A percentile compares a stretch with the other conserved stretches of the same genome.
These are phyloP conservation scores for Helotiales sp. DNA, from an alignment of 2,329 filamentous ascomycete genomes.

Conservation along the genomic window DNA sequence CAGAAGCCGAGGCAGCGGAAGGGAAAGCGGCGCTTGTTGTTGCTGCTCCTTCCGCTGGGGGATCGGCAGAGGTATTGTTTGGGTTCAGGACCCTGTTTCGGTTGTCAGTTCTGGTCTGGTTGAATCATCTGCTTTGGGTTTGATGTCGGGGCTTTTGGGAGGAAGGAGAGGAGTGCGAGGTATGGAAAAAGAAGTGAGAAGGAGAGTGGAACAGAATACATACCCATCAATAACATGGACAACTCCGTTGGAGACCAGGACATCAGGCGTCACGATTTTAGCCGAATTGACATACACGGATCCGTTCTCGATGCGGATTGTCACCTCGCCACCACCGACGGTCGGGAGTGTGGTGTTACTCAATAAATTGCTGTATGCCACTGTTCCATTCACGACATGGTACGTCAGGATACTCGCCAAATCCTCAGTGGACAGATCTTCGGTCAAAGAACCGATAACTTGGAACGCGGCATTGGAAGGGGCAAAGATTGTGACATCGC, in stretches of 20 bases:
- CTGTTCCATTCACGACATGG: constrained; percentile 34
- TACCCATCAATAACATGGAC: constrained; percentile 44
- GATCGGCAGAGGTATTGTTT: constrained; percentile 38
- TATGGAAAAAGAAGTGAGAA: neutral
- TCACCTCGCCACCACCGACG: constrained; percentile 30
- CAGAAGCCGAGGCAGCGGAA: constrained; percentile 48
- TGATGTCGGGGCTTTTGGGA: too few relatives aligned
- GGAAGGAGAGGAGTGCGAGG: neutral
- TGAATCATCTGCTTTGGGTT: neutral
- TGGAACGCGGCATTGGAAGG: constrained; percentile 37
- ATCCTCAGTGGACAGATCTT: constrained; percentile 24
- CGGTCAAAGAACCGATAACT: constrained; percentile 32
- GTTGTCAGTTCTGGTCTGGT: too few relatives aligned
- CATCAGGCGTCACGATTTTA: constrained; percentile 36
- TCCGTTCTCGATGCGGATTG: constrained; percentile 35
- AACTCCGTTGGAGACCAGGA: constrained; percentile 38
- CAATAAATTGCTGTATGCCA: constrained; percentile 32
- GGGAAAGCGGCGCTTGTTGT: constrained; percentile 54
- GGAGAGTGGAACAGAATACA: constrained; percentile 25
- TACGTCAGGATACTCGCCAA: constrained; percentile 33
- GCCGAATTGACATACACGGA: constrained; percentile 41
- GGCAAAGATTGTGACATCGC: constrained; percentile 51
- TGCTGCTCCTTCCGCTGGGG: constrained; percentile 40
- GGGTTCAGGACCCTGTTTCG: constrained; percentile 61
- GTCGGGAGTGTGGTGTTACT: constrained; percentile 30